Conservation (phyloP, 495 filamentous ascomycete genomes). For the Stereocaulon alpinum region DNA sequence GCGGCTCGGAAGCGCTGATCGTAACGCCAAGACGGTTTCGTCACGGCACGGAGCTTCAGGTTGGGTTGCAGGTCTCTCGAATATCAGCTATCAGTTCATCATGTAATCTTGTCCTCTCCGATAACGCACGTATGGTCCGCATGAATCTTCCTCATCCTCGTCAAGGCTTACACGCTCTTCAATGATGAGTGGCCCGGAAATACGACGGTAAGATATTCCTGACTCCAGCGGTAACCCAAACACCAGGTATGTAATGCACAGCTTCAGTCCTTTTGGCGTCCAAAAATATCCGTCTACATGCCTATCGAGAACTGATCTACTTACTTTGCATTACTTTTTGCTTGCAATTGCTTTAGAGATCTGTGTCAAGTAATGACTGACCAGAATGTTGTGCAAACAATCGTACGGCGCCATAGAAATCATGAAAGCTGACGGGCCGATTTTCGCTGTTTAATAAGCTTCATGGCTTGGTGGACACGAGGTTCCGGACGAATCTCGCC, state of each 20-base stretch:
- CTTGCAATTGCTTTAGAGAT: no score
- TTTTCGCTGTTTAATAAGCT: neutral
- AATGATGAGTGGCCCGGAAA: neutral
- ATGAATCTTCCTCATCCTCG: neutral
- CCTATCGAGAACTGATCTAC: no score
- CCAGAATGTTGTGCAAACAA: neutral
- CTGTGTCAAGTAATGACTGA: neutral
- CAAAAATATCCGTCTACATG: no score
- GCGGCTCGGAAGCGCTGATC: slow-evolving; percentile 15
- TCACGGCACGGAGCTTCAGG: slow-evolving; percentile 1
- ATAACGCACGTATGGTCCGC: neutral
- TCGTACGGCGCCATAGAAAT: neutral
- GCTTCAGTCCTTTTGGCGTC: no score
- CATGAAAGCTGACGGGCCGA: neutral
- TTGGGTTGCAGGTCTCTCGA: neutral
- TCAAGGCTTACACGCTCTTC: neutral
- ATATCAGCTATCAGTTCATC: neutral
- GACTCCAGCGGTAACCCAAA: no score
- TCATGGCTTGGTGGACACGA: neutral
- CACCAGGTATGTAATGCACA: no score
- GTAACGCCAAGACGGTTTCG: neutral
- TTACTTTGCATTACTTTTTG: no score
- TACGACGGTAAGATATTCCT: no score
- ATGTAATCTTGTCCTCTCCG: neutral
- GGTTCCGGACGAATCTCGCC: neutral